Base-by-base conservation (phyloP, 306 rosid genomes). In the Vicia faba region DNA sequence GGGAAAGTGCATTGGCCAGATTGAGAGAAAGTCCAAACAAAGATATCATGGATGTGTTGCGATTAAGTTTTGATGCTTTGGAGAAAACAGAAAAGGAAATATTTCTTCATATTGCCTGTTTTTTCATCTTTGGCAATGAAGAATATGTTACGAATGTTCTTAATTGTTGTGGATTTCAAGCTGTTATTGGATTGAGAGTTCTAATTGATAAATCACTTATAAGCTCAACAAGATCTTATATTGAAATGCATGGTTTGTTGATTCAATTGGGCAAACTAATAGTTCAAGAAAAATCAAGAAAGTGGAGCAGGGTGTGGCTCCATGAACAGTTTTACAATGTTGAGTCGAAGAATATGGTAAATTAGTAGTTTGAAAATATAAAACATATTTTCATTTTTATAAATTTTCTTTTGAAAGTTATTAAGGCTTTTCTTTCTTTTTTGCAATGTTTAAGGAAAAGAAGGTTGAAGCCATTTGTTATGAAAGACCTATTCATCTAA, bases 131-230 rank as follows among this genome's bases (percentile, higher is more conserved):
- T 0, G 0, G 8, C 1, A 2, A 2, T 0, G 0, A 1, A 14
- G 5, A 11, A 20, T 4, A 23, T 25, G 56, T 49, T 49, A 49
- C 11, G 12, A 19, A 50, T 18, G 56, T 50, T 50, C 28, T 50
- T 3, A 50, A 50, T 4, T 50, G 56, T 50, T 50, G 56, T 50
- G 56, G 56, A 50, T 50, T 50, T 3, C 29, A 50, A 8, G 6
- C 28, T 18, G 56, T 18, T 9, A 50, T 50, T 19, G 56, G 56
- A 50, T 50, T 50, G 8, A 50, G 29, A 19, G 28, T 50, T 50
- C 28, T 50, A 8, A 4, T 18, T 58, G 68, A 74, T 7, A 74
- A 51, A 58, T 74, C 79, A 58, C 68, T 66, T 13, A 49, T 66
- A 39, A 57, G 2, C 15, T 20, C 23, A 20, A 20, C 23, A 20